A percentile compares a stretch with the other conserved stretches of the same genome.
phyloP scores from a whole-genome alignment of 2,329 filamentous ascomycete genomes.

The Stagonosporopsis chrysanthemi region DNA sequence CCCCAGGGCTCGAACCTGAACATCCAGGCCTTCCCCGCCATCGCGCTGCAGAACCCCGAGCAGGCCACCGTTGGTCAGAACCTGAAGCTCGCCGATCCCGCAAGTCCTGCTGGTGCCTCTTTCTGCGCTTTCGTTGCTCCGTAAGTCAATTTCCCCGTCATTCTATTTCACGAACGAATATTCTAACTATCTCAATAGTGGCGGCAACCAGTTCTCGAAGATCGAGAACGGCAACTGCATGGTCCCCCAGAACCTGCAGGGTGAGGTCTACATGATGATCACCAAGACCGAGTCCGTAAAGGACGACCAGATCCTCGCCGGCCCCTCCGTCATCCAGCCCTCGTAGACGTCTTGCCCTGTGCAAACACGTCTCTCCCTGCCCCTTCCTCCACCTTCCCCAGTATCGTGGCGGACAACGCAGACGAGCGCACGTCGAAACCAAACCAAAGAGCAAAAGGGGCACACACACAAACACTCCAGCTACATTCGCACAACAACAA shows the following conservation, averaged over 20 bases:
- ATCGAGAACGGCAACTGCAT: constrained; percentile 65
- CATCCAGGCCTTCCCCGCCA: constrained; percentile 68
- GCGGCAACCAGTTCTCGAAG: constrained; percentile 59
- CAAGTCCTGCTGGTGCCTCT: constrained; percentile 55
- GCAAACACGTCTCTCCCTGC: neutral
- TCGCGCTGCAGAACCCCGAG: constrained; percentile 61
- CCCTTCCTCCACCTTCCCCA: neutral
- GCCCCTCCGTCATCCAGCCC: constrained; percentile 49
- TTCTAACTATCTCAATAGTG: constrained; percentile 39
- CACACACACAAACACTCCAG: neutral
- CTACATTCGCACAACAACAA: neutral
- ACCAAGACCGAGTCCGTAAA: constrained; percentile 56
- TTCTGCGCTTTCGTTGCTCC: constrained; percentile 74
- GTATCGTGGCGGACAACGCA: neutral
- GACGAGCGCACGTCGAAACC: neutral
- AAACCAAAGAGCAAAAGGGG: neutral
- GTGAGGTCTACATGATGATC: constrained; percentile 72
- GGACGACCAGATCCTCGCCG: constrained; percentile 67
- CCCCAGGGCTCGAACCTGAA: constrained; percentile 69
- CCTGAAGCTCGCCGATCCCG: constrained; percentile 49
- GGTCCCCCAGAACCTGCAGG: constrained; percentile 68
- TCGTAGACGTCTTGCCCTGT: constrained; percentile 34
- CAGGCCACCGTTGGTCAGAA: constrained; percentile 50
- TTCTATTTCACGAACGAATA: constrained; percentile 33
- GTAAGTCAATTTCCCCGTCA: constrained; percentile 36